Percentiles rank a stretch among this genome's conserved stretches.
Evolutionary conservation across 805 yeast genomes (phyloP).

Genomic region (Ogataea ganodermae): DNA sequence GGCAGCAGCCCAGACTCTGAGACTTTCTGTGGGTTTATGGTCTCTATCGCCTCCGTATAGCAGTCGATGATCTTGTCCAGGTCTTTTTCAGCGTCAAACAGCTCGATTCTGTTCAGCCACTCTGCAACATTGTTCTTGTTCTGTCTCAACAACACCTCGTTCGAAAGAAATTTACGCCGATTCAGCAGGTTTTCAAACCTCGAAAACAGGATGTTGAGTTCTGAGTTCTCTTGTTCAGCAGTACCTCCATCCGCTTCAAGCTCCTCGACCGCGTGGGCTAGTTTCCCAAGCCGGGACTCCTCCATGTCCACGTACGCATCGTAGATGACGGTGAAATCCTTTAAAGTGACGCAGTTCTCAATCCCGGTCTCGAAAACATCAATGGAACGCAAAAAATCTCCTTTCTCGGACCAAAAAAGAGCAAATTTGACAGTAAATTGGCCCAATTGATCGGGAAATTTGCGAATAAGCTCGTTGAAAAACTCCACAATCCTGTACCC

Average conservation of each 20-base stretch:
- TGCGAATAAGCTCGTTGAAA: conserved; percentile 37
- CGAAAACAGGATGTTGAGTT: conserved; percentile 47
- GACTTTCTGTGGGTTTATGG: conserved; percentile 62
- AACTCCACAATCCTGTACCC: conserved; percentile 21
- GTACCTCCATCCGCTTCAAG: conserved; percentile 22
- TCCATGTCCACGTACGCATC: conserved; percentile 64
- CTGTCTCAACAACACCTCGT: conserved; percentile 66
- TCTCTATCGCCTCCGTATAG: conserved; percentile 64
- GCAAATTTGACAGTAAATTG: conserved; percentile 50
- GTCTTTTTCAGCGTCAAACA: conserved; percentile 43
- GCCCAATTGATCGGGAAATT: conserved; percentile 63
- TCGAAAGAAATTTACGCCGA: conserved; percentile 58
- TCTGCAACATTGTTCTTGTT: conserved; percentile 59
- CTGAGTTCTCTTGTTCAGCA: conserved; percentile 26
- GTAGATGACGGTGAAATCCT: conserved; percentile 64
- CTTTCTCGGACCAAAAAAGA: conserved; percentile 44
- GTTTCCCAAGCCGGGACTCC: conserved; percentile 45
- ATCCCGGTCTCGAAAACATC: conserved; percentile 52
- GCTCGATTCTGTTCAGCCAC: conserved; percentile 66
- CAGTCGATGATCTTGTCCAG: conserved; percentile 50
- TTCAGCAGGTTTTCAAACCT: conserved; percentile 57
- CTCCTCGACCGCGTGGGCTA: conserved; percentile 30
- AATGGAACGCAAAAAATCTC: conserved; percentile 41
- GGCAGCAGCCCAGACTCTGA: conserved; percentile 45
- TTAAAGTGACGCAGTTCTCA: conserved; percentile 46